Base-by-base conservation (phyloP, 2,329 filamentous ascomycete genomes). In the Daldinia sp. region DNA sequence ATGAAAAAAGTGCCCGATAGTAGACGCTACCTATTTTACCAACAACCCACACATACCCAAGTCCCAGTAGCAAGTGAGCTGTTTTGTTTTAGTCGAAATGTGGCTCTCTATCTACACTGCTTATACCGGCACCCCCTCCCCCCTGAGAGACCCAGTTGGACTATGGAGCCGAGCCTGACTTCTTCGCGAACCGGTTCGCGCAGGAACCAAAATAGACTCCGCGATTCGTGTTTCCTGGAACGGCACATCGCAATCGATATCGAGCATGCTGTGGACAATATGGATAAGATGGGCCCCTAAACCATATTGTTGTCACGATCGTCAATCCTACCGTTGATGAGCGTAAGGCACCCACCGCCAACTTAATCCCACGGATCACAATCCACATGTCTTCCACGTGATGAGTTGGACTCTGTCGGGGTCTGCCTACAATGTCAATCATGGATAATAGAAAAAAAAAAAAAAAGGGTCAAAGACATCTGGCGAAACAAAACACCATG, bases 341-440 rank as follows among this genome's bases (percentile, higher is more conserved):
- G 53, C 33, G 63, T 44, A 39, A 48, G 42, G 57, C 53, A 37
- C 53, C 39, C 48, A 55, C 42, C 42, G 46, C 12, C 23, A 39
- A 15, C 23, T 48, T 39, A 20, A 51, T 30, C 46, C 46, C 46
- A 50, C 46, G n/a, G 13, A 50, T 23, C 15, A 23, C 42, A 23
- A 48, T 69, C 64, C 54, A 42, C 56, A 68, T 68, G 62, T 68
- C 60, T 63, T 37, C 42, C 65, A 63, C 68, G 65, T 68, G 65
- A 59, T 61, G 44, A 41, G 35, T 15, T 13, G 18, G 44, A 18
- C 7, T 33, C 30, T 41, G 35, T 37, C 20, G 35, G 41, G 30
- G 57, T 58, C 64, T 60, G 60, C 67, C 63, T 66, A 35, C 33
- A 10, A 33, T 9, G 6, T 9, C 30, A 33, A 33, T 33, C 1